phyloP scores from a whole-genome alignment of 257 asterid genomes.

The Leonotis leonurus region DNA sequence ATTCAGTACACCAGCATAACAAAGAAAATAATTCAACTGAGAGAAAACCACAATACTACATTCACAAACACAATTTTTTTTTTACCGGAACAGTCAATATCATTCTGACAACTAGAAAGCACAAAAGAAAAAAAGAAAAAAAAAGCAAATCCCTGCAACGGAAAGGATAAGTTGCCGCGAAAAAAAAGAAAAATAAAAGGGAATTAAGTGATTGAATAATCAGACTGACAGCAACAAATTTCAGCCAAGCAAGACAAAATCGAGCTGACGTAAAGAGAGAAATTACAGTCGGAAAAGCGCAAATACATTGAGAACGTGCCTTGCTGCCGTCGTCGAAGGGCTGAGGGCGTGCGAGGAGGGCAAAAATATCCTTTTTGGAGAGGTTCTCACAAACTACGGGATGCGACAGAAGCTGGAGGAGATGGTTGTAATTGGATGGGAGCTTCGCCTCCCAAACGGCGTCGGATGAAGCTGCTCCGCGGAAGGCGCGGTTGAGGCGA shows the following conservation, averaged over 20 bases:
- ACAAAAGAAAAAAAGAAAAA: neutral
- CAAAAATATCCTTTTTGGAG: slow-evolving; percentile 65
- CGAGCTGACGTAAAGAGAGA: neutral
- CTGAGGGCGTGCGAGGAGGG: slow-evolving; percentile 68
- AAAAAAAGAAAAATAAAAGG: too few relatives aligned
- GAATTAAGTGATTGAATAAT: slow-evolving; percentile 2
- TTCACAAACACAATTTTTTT: too few relatives aligned
- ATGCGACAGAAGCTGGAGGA: slow-evolving; percentile 48
- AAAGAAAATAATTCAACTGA: neutral
- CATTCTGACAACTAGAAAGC: neutral
- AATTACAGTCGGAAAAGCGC: neutral
- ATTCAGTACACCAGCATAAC: neutral
- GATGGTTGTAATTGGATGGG: slow-evolving; percentile 65
- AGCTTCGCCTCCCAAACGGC: slow-evolving; percentile 96
- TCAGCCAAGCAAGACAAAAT: neutral
- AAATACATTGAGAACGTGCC: slow-evolving; percentile 29
- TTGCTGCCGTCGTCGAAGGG: slow-evolving; percentile 68
- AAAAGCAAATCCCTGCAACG: slow-evolving; percentile 9
- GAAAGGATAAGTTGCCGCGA: neutral
- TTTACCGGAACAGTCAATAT: slow-evolving; percentile 1
- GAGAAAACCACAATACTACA: neutral
- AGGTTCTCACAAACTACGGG: slow-evolving; percentile 29
- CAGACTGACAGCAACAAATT: slow-evolving; percentile 7
- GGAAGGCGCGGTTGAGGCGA: slow-evolving; percentile 91
- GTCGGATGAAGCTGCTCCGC: slow-evolving; percentile 98